Evolutionary conservation across 306 rosid species (phyloP).

Genomic region (Dalbergia cultrata): DNA sequence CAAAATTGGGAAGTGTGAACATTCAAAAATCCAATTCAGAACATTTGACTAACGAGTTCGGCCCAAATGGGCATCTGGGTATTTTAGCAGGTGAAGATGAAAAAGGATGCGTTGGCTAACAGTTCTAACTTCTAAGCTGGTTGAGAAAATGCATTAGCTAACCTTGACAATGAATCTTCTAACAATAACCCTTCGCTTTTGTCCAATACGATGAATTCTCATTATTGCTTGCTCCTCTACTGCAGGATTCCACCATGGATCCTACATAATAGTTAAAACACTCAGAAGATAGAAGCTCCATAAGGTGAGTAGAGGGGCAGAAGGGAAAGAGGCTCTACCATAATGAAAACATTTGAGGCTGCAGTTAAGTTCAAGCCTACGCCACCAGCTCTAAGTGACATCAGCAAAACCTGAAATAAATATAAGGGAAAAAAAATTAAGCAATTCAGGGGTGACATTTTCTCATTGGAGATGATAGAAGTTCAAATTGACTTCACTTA

Average conservation of each 20-base stretch:
- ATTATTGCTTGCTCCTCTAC: constrained; percentile 95
- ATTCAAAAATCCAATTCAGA: neutral
- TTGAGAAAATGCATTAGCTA: constrained; percentile 36
- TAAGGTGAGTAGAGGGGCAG: neutral
- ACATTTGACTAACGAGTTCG: constrained; percentile 34
- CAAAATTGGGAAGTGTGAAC: neutral
- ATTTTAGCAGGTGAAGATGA: neutral
- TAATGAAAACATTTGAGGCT: constrained; percentile 82
- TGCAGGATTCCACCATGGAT: constrained; percentile 99
- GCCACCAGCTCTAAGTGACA: constrained; percentile 90
- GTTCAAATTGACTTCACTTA: constrained; percentile 37
- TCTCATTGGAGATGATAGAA: neutral
- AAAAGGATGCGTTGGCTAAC: constrained; percentile 16
- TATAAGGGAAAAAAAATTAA: neutral
- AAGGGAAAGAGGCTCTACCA: constrained; percentile 56
- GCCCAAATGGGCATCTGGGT: constrained; percentile 1
- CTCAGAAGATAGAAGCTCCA: neutral
- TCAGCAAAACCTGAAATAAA: constrained; percentile 72
- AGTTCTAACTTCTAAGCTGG: neutral
- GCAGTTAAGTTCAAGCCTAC: constrained; percentile 93
- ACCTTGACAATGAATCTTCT: constrained; percentile 56
- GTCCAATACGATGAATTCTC: constrained; percentile 93
- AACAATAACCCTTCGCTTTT: constrained; percentile 57
- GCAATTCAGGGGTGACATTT: neutral
- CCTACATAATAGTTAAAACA: constrained; percentile 54